Base-by-base conservation (phyloP, 2,329 filamentous ascomycete genomes). In the Rhynchosporium graminicola region DNA sequence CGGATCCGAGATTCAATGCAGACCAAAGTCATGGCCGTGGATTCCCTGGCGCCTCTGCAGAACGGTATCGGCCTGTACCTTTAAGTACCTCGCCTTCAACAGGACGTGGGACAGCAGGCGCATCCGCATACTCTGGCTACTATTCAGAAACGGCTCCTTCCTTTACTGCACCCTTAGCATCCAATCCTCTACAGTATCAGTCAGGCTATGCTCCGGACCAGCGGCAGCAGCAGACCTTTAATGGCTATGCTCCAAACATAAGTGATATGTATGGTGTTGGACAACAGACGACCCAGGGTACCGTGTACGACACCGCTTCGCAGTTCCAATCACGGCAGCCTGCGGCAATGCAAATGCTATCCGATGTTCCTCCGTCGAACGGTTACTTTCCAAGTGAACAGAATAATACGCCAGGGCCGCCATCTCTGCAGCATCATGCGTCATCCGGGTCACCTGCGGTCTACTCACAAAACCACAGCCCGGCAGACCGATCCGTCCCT, bases 301-400 rank as follows among this genome's bases (percentile, higher is more conserved):
- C 85, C 79, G 81, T 88, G 77, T 96, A 96, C 79, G 90, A 94
- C 73, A 66, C 71, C 33, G 85, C 87, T 74, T 83, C 87, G 78
- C 88, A 88, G 74, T 96, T 92, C 79, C 83, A 87, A 73, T 80
- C 87, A 70, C 87, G 89, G 80, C 90, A 92, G 74, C 84, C 88
- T 78, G 86, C 89, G 81, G 85, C 84, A 65, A 85, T 95, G 78
- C 89, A 92, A 75, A 90, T 92, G 78, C 82, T 93, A 76, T 80
- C 87, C 74, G 86, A 92, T 76, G 82, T 84, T 65, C 82, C 88
- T 74, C 82, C 88, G 79, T 88, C 89, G 73, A 36, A 10, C 33
- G 33, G 33, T 6, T 97, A 95, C 80, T 93, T 92, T 77, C 78
- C 83, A 70, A 82, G 80, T 76, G 88, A 90, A 74, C 81, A 87